A percentile compares a stretch with the other conserved stretches of the same genome.
These are phyloP conservation scores for Cyclotella sp. DNA, from an alignment of 108 stramenopile genomes.

Conservation along the genomic window DNA sequence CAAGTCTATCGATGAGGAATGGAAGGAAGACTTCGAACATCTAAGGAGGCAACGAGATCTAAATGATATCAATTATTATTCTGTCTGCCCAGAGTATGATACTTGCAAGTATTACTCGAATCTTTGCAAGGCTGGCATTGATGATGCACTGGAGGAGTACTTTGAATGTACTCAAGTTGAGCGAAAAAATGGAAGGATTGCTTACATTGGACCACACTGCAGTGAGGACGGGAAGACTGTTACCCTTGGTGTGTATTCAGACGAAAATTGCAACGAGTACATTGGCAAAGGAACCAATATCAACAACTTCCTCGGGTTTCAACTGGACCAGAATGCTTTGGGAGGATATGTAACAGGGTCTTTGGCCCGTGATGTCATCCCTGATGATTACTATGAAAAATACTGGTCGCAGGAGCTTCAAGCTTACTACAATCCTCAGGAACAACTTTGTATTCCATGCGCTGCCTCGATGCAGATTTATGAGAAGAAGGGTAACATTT, in stretches of 20 bases:
- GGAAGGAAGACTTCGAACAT: constrained; percentile 31
- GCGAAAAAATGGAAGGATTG: constrained; percentile 52
- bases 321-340: constrained; percentile 31
- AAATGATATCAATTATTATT: constrained; percentile 22
- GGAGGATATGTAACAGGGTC: constrained; percentile 41
- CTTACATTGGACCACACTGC: constrained; percentile 79
- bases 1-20: constrained; percentile 42
- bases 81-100: constrained; percentile 35
- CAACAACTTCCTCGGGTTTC: constrained; percentile 34
- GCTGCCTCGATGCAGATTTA: constrained; percentile 15
- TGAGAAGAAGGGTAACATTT: neutral
- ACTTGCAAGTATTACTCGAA: constrained; percentile 37
- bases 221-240: constrained; percentile 64
- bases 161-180: constrained; percentile 49
- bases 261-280: constrained; percentile 77
- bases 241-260: constrained; percentile 74
- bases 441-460: constrained; percentile 18
- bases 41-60: neutral
- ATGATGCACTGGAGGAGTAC: constrained; percentile 31
- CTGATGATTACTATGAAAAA: constrained; percentile 6
- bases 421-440: constrained; percentile 22
- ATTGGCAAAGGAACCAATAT: constrained; percentile 49
- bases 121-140: constrained; percentile 9
- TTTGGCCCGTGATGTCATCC: constrained; percentile 18
- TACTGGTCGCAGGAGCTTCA: constrained; percentile 21